phyloP scores from a whole-genome alignment of 192 early-diverging fungal species.

The Irineochytrium annulatum region DNA sequence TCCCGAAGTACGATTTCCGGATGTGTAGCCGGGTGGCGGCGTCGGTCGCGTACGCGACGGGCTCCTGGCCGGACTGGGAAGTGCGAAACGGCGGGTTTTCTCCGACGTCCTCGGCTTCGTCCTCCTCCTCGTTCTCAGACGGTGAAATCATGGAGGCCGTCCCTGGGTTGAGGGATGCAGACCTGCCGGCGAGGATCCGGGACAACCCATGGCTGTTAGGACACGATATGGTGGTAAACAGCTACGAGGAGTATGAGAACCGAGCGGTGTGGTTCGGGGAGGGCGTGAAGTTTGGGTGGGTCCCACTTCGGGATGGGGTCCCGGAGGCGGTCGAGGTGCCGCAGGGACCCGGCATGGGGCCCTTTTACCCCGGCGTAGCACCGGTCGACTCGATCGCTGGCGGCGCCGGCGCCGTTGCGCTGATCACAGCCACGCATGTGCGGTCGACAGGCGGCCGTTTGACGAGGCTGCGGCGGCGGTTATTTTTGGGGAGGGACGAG shows the following conservation, averaged over 20 bases:
- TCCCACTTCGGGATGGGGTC: neutral
- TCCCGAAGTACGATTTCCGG: constrained; percentile 82
- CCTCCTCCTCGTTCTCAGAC: neutral
- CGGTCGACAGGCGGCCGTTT: constrained; percentile 9
- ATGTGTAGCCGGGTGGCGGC: constrained; percentile 88
- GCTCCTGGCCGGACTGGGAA: constrained; percentile 42
- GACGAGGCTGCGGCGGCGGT: constrained; percentile 32
- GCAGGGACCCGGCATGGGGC: neutral
- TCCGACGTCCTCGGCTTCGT: neutral
- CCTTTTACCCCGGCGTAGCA: neutral
- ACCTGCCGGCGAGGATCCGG: constrained; percentile 22
- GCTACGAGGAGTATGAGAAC: constrained; percentile 48
- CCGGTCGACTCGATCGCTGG: neutral
- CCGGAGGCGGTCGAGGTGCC: neutral
- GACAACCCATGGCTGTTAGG: constrained; percentile 30
- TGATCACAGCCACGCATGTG: neutral
- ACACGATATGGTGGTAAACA: constrained; percentile 45
- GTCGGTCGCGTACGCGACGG: constrained; percentile 78
- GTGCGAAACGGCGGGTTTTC: neutral
- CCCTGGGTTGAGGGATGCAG: too few species aligned
- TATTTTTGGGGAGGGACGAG: constrained; percentile 77
- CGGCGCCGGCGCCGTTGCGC: neutral
- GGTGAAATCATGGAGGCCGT: neutral
- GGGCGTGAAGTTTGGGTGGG: constrained; percentile 32
- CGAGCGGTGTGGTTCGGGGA: constrained; percentile 34